These are phyloP conservation scores for Hymenoscyphus albidus DNA, from an alignment of 2,329 filamentous ascomycete genomes.

Conservation along the genomic window DNA sequence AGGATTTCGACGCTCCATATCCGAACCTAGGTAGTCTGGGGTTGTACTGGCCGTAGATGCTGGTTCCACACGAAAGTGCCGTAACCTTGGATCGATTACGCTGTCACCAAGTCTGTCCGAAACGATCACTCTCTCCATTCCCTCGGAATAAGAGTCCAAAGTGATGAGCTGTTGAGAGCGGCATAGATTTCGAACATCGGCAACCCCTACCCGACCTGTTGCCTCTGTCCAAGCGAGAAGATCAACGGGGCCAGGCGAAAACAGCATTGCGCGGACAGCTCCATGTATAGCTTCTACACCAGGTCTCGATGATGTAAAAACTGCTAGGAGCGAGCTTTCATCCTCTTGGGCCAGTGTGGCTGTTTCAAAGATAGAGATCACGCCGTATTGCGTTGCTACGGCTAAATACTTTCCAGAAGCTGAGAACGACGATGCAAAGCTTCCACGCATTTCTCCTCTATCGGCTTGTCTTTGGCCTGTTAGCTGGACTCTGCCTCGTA, in stretches of 20 bases:
- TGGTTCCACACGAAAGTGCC: constrained; percentile 23
- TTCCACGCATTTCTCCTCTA: constrained; percentile 56
- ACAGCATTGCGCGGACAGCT: constrained; percentile 85
- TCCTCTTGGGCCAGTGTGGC: constrained; percentile 43
- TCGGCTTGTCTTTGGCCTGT: constrained; percentile 56
- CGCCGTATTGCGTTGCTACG: constrained; percentile 75
- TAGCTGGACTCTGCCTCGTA: constrained; percentile 50
- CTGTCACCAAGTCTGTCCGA: constrained; percentile 25
- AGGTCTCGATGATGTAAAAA: constrained; percentile 74
- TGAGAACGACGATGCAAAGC: constrained; percentile 77
- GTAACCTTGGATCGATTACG: constrained; percentile 30
- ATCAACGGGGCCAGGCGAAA: constrained; percentile 85
- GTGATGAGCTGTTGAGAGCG: constrained; percentile 64
- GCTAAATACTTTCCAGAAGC: constrained; percentile 67
- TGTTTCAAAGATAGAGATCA: constrained; percentile 71
- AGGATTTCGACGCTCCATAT: constrained; percentile 30
- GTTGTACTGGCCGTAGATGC: constrained; percentile 25
- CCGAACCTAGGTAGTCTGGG: constrained; percentile 31
- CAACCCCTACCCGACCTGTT: constrained; percentile 69
- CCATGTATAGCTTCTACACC: constrained; percentile 42
- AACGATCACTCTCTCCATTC: constrained; percentile 37
- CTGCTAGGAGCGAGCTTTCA: constrained; percentile 63
- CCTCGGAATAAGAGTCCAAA: constrained; percentile 55
- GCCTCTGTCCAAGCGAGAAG: constrained; percentile 93
- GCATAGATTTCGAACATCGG: constrained; percentile 66